Conservation (phyloP, 108 stramenopile species). For the Conticribra guillardii region DNA sequence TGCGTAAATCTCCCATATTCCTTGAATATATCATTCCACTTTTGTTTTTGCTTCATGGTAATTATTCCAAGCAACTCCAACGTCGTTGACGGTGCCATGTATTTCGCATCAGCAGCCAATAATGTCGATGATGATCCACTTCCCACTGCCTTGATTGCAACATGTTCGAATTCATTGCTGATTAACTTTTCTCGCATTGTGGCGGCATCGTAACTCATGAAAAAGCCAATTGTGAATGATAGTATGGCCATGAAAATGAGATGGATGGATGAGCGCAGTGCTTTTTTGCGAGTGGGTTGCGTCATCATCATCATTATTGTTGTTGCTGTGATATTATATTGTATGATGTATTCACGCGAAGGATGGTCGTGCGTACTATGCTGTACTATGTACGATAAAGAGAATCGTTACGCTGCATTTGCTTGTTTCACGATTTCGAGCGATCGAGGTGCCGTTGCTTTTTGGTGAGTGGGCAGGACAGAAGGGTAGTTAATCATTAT, state of each 20-base stretch:
- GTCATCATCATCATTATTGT: not conserved
- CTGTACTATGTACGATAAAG: no score
- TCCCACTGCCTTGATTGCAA: not conserved
- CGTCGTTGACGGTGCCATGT: conserved; percentile 10
- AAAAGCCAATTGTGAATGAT: conserved; percentile 20
- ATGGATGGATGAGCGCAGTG: conserved; percentile 8
- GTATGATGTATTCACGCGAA: no score
- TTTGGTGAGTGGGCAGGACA: no score
- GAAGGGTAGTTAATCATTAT: no score
- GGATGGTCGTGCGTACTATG: no score
- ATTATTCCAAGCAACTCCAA: conserved; percentile 23
- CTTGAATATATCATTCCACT: conserved; percentile 3
- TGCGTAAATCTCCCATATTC: conserved; percentile 21
- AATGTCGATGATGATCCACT: not conserved
- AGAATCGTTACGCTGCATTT: no score
- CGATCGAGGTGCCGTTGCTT: no score
- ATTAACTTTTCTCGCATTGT: conserved; percentile 13
- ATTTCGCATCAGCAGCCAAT: not conserved
- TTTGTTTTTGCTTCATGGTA: conserved; percentile 3
- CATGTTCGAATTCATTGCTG: not conserved
- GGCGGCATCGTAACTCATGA: conserved; percentile 37
- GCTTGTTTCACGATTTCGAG: no score
- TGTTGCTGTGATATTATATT: not conserved
- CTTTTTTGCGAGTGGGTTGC: not conserved
- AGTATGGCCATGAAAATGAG: conserved; percentile 18